phyloP scores from a whole-genome alignment of 306 rosid species.

The Sophora flavescens region DNA sequence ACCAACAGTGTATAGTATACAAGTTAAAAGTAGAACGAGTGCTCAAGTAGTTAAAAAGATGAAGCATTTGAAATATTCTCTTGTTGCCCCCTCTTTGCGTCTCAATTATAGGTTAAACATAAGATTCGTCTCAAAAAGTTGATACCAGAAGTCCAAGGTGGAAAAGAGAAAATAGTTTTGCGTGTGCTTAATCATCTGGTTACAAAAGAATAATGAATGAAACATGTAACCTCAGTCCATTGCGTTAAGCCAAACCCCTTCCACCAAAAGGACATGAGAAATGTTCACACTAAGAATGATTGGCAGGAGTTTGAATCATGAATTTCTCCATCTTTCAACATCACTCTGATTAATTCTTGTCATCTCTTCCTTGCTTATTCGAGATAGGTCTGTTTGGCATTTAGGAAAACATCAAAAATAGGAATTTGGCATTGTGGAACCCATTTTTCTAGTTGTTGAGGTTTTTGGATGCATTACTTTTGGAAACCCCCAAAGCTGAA shows the following conservation, averaged over 20 bases:
- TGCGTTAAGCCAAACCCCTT: constrained; percentile 49
- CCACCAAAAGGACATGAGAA: constrained; percentile 54
- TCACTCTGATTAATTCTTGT: constrained; percentile 72
- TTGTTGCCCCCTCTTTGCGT: not conserved
- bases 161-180: constrained; percentile 27
- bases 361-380: constrained; percentile 54
- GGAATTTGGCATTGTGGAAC: constrained; percentile 58
- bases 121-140: constrained; percentile 51
- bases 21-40: constrained; percentile 26
- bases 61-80: constrained; percentile 31
- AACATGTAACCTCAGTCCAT: constrained; percentile 32
- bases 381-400: constrained; percentile 53
- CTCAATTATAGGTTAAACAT: constrained; percentile 27
- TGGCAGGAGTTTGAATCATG: constrained; percentile 65
- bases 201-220: constrained; percentile 46
- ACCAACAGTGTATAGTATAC: constrained; percentile 4
- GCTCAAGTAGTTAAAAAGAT: constrained; percentile 32
- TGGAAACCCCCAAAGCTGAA: constrained; percentile 36
- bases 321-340: constrained; percentile 65
- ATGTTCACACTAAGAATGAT: constrained; percentile 56
- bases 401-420: constrained; percentile 63
- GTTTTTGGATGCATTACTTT: constrained; percentile 71
- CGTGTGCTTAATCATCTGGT: constrained; percentile 35
- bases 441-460: constrained; percentile 62
- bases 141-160: constrained; percentile 37